Evolutionary conservation across 1,139 yeast genomes (phyloP), one percentile per base, ranked within the genome.

Genomic region (Nakaseomyces sp.): DNA sequence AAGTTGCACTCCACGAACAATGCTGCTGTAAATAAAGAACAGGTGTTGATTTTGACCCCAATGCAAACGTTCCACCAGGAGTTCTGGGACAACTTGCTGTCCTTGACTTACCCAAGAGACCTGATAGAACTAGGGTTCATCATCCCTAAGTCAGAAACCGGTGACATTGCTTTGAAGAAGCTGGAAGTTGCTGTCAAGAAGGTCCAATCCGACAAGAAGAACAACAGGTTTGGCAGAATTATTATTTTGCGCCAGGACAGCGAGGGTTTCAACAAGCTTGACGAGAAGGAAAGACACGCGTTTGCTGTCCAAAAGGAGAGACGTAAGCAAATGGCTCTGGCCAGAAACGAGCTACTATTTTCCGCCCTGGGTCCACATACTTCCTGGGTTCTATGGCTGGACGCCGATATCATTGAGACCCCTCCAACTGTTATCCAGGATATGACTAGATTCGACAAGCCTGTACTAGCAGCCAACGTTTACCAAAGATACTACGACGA

Each of bases 341-440:
- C 97, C 2, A 74, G 98, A 63, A 91, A 91, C 68, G 88, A 96
- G 31, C 70, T 91, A 47, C 72, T 91, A 39, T 86, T 88, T 65
- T 83, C 96, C n/a, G 78, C 96, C 2, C 69, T 91, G 42, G 82
- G 89, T 1, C 95, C 96, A 13, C 76, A 82, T 51, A 88, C 95
- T 5, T 78, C 95, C 24, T 91, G 98, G 98, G 82, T 89, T 24
- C 70, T 91, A 43, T 93, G 98, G 97, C 70, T 91, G 53, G 98
- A 91, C 66, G 81, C 95, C 3, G 98, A 91, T 66, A 81, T 91
- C 41, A 76, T 89, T 31, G 98, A 91, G 65, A 77, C 96, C 3
- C 95, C 96, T 15, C 66, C 74, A 15, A 76, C 84, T 17, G 68
- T 91, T 57, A 74, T 91, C 50, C 95, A 91, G 68, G 97, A 89